These are phyloP conservation scores for Parmelia sp. DNA, from an alignment of 495 filamentous ascomycete genomes.

Conservation along the genomic window DNA sequence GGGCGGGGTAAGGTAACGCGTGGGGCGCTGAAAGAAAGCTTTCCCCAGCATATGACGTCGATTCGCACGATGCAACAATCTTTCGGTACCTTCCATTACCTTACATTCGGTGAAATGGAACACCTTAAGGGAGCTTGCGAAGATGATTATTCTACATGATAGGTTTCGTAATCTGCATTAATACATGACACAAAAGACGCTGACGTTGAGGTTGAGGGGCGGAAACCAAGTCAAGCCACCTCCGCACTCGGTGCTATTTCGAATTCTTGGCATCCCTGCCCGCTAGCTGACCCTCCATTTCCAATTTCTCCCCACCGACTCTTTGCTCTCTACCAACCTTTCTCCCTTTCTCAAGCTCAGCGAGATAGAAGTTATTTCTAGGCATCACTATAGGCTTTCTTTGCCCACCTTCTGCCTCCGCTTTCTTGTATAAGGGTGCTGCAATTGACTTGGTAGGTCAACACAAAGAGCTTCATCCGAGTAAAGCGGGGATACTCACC, in stretches of 20 bases:
- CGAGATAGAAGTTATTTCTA: not conserved
- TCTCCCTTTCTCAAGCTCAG: not conserved
- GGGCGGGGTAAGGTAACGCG: not conserved
- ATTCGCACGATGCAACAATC: not conserved
- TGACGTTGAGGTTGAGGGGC: too few relatives aligned
- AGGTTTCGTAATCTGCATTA: too few relatives aligned
- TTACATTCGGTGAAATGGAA: not conserved
- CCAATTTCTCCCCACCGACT: not conserved
- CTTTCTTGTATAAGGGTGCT: not conserved
- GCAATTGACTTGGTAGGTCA: slow-evolving; percentile 8
- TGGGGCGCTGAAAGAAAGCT: not conserved
- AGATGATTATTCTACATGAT: too few relatives aligned
- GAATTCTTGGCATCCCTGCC: slow-evolving; percentile 13
- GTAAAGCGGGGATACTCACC: slow-evolving; percentile 15
- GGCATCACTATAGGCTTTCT: not conserved
- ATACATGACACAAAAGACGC: too few relatives aligned
- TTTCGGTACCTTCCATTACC: too few relatives aligned
- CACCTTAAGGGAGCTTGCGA: too few relatives aligned
- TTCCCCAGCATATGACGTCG: not conserved
- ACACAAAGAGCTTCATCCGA: not conserved
- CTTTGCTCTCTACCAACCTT: not conserved
- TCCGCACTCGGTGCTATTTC: slow-evolving; percentile 2
- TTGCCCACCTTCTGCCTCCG: not conserved
- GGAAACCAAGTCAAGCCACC: not conserved
- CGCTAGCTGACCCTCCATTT: slow-evolving; percentile 1